These are phyloP conservation scores for Astrephomene gubernaculifera DNA, from an alignment of 139 green algal genomes.

Conservation along the genomic window DNA sequence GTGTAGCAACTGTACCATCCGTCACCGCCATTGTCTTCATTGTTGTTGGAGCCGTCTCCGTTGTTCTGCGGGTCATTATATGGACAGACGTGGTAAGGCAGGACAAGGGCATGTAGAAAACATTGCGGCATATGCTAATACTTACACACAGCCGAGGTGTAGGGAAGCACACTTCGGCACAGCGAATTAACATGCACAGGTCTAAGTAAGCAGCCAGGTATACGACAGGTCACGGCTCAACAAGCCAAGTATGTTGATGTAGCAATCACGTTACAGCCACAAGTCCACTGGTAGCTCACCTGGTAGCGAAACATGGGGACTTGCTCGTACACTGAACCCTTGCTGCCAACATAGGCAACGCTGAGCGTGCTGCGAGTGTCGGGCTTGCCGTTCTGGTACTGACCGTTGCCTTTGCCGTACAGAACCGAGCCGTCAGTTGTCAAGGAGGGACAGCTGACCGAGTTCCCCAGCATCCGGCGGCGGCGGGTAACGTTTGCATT, in stretches of 20 bases:
- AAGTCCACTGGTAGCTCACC: too few species aligned
- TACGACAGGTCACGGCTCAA: too few species aligned
- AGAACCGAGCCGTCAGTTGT: constrained; percentile 19
- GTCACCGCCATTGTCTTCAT: constrained; percentile 37
- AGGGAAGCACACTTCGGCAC: too few species aligned
- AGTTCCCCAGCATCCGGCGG: not conserved
- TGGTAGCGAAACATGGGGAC: constrained; percentile 41
- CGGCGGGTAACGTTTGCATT: too few species aligned
- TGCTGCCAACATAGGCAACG: not conserved
- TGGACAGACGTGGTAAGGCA: too few species aligned
- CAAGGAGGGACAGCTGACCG: constrained; percentile 4
- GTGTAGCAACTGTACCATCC: constrained; percentile 46
- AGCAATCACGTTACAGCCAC: too few species aligned
- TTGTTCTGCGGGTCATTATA: constrained; percentile 33
- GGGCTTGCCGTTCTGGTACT: constrained; percentile 40
- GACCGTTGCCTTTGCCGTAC: constrained; percentile 15
- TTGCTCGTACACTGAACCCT: not conserved
- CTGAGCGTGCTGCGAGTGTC: not conserved
- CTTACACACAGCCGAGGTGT: too few species aligned
- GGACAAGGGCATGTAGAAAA: too few species aligned
- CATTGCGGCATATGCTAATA: too few species aligned
- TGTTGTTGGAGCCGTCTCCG: constrained; percentile 44
- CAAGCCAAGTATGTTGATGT: too few species aligned
- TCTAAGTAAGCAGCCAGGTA: too few species aligned
- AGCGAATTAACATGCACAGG: too few species aligned